Conservation (phyloP, 495 filamentous ascomycete species). For the Filosporella fistucella region DNA sequence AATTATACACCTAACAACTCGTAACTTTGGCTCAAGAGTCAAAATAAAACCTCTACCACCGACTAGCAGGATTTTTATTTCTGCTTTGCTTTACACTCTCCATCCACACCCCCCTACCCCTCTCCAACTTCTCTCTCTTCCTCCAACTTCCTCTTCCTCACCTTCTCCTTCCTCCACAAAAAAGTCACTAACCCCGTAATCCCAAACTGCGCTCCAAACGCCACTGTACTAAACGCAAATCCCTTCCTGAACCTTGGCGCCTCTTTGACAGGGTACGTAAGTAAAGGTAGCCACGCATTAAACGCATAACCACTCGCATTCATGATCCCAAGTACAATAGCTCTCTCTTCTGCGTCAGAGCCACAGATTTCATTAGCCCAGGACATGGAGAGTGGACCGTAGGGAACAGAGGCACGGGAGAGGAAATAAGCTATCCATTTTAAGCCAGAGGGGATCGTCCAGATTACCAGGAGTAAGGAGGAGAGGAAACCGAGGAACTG, state of each 20-base stretch:
- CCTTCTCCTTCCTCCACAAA: conserved; percentile 25
- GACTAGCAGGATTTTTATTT: too few relatives aligned
- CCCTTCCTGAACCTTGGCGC: conserved; percentile 35
- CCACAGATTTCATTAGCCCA: conserved; percentile 53
- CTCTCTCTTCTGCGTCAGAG: conserved; percentile 49
- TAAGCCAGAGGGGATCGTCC: conserved; percentile 43
- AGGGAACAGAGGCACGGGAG: conserved; percentile 19
- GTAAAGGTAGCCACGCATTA: conserved; percentile 36
- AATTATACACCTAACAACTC: too few relatives aligned
- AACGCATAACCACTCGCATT: conserved; percentile 49
- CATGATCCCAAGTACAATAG: conserved; percentile 46
- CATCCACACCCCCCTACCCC: not conserved
- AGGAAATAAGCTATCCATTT: conserved; percentile 46
- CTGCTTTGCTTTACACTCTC: too few relatives aligned
- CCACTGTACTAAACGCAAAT: conserved; percentile 25
- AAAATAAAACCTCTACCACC: too few relatives aligned
- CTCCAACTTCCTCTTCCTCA: conserved; percentile 8
- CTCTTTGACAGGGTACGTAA: conserved; percentile 37
- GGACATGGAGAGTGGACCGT: conserved; percentile 31
- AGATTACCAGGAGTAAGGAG: conserved; percentile 39
- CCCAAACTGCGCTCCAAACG: conserved; percentile 25
- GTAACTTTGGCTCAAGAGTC: too few relatives aligned
- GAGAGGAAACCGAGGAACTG: conserved; percentile 25
- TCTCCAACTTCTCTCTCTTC: not conserved
- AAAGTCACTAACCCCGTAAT: conserved; percentile 25